These are phyloP conservation scores for Cupressus sempervirens DNA, from an alignment of 75 land plant species.

Conservation along the genomic window DNA sequence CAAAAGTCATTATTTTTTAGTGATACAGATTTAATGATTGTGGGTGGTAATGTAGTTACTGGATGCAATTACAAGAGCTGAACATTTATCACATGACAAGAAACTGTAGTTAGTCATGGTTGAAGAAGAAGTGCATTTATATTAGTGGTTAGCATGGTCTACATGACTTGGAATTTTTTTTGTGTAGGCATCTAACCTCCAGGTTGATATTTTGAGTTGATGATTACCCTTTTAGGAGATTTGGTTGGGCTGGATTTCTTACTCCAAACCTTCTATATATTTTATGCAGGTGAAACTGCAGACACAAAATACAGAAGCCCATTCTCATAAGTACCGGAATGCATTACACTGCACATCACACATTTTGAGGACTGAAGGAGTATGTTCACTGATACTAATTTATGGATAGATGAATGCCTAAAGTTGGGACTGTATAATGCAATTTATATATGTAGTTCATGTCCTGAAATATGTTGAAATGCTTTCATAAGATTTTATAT, in stretches of 20 bases:
- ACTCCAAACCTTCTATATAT: background rate
- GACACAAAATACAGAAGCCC: conserved; percentile 59
- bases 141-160: background rate
- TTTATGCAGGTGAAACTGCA: conserved; percentile 79
- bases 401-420: background rate
- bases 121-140: background rate
- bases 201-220: background rate
- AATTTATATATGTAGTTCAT: background rate
- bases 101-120: background rate
- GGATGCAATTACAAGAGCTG: background rate
- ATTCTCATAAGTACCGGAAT: conserved; percentile 50
- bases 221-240: background rate
- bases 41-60: background rate
- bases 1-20: background rate
- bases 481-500: background rate
- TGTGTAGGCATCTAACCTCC: background rate
- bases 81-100: background rate
- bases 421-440: background rate
- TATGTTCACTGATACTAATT: conserved; percentile 29
- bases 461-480: background rate
- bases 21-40: background rate
- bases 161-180: background rate
- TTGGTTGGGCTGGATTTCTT: background rate
- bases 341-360: conserved; percentile 69
- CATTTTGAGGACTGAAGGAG: conserved; percentile 72